These are phyloP conservation scores for Sanguinoderma infundibulare DNA, from an alignment of 1,284 basidiomycete species.

Conservation along the genomic window DNA sequence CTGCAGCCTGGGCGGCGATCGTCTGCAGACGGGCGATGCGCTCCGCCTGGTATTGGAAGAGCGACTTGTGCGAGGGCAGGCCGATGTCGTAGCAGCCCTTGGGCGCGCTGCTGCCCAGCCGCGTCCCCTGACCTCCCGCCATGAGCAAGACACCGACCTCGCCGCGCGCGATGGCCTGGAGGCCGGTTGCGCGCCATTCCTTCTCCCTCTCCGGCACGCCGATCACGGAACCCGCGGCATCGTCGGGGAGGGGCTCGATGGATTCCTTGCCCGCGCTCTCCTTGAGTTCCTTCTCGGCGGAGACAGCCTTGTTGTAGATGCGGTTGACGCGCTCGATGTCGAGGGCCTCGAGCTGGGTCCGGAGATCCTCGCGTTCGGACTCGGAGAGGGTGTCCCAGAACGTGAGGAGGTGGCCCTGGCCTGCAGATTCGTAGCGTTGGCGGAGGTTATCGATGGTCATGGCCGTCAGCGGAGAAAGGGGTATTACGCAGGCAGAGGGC, in stretches of 20 bases:
- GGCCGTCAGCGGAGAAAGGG: neutral
- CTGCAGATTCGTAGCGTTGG: conserved; percentile 75
- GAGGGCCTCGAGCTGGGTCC: conserved; percentile 79
- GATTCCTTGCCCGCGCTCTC: conserved; percentile 49
- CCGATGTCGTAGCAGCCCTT: conserved; percentile 99
- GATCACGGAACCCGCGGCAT: conserved; percentile 69
- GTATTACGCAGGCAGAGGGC: neutral
- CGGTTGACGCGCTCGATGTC: conserved; percentile 93
- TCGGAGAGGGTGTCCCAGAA: conserved; percentile 83
- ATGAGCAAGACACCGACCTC: conserved; percentile 94
- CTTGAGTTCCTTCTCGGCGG: conserved; percentile 61
- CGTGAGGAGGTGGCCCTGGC: conserved; percentile 87
- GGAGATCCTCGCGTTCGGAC: conserved; percentile 67
- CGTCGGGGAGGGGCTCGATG: conserved; percentile 82
- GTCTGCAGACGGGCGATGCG: conserved; percentile 85
- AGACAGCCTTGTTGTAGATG: conserved; percentile 81
- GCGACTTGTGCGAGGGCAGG: conserved; percentile 88
- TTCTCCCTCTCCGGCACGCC: conserved; percentile 58
- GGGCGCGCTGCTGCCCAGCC: conserved; percentile 90
- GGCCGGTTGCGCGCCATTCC: conserved; percentile 77
- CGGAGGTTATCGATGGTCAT: conserved; percentile 45
- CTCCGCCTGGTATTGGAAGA: conserved; percentile 98
- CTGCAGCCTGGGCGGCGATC: conserved; percentile 66
- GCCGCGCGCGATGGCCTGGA: conserved; percentile 81
- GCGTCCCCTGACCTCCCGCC: conserved; percentile 97